A percentile compares a stretch with the other conserved stretches of the same genome.
phyloP scores from a whole-genome alignment of 2,329 filamentous ascomycete genomes.

The Aspergillus sp. region DNA sequence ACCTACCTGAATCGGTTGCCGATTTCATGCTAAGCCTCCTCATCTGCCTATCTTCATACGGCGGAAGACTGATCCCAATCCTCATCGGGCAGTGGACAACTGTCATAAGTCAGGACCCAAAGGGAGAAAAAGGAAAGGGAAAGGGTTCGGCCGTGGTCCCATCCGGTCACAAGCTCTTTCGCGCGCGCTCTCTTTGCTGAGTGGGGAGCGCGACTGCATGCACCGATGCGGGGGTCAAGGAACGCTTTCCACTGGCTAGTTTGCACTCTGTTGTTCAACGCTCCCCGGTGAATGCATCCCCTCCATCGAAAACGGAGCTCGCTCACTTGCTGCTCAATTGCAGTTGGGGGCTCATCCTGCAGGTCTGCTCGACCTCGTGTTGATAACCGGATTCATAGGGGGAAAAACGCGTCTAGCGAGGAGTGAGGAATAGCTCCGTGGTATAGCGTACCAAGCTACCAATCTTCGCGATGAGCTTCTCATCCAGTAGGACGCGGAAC shows the following conservation, averaged over 20 bases:
- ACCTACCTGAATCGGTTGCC: not conserved
- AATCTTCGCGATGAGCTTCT: not conserved
- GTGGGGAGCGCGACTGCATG: slow-evolving; percentile 21
- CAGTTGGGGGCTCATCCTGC: slow-evolving; percentile 1
- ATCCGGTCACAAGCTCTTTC: slow-evolving; percentile 18
- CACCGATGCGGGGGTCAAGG: slow-evolving; percentile 28
- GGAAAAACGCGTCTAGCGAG: not conserved
- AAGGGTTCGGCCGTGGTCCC: slow-evolving; percentile 9
- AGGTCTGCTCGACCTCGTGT: slow-evolving; percentile 3
- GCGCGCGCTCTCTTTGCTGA: slow-evolving; percentile 5
- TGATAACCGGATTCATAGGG: slow-evolving; percentile 2
- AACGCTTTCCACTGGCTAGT: slow-evolving; percentile 30
- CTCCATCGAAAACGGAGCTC: slow-evolving; percentile 1
- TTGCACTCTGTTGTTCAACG: slow-evolving; percentile 15
- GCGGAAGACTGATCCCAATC: not conserved
- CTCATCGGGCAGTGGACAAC: slow-evolving; percentile 11
- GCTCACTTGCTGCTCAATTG: slow-evolving; percentile 1
- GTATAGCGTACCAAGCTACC: slow-evolving; percentile 1
- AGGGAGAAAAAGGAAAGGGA: not conserved
- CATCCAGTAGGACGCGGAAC: not conserved
- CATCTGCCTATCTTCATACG: not conserved
- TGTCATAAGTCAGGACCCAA: slow-evolving; percentile 2
- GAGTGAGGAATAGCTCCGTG: not conserved
- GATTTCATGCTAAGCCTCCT: not conserved
- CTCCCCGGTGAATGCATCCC: slow-evolving; percentile 3